Evolutionary conservation across 768 basidiomycete genomes (phyloP).

Genomic region (Hortiboletus campestris): DNA sequence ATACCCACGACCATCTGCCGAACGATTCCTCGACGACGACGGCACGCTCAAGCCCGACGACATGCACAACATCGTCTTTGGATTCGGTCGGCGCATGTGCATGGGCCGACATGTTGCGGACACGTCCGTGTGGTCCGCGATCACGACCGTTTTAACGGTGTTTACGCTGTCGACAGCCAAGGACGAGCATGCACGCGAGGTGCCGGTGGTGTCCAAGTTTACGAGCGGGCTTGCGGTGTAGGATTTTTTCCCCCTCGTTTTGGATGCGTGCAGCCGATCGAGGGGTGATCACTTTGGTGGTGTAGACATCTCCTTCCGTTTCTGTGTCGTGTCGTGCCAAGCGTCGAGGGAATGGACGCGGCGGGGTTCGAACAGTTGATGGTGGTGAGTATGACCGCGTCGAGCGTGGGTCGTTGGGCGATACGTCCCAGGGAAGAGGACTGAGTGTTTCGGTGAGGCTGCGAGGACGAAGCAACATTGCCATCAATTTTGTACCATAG

Average conservation of each 20-base stretch:
- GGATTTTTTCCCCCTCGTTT: too few species aligned
- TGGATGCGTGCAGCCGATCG: too few species aligned
- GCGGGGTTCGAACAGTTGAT: constrained; percentile 4
- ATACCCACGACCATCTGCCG: constrained; percentile 37
- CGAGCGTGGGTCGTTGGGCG: not conserved
- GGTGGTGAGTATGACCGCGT: not conserved
- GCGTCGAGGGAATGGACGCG: constrained; percentile 2
- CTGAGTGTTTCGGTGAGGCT: not conserved
- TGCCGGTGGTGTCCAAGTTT: constrained; percentile 14
- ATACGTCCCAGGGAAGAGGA: too few species aligned
- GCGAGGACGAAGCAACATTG: not conserved
- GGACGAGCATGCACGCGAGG: constrained; percentile 12
- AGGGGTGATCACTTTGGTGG: not conserved
- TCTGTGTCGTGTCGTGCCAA: constrained; percentile 6
- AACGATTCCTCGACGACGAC: constrained; percentile 36
- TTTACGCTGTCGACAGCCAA: constrained; percentile 7
- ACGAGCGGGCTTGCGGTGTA: constrained; percentile 14
- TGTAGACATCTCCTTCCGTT: constrained; percentile 12
- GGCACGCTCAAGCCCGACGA: constrained; percentile 14
- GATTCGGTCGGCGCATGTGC: constrained; percentile 28
- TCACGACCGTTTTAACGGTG: constrained; percentile 12
- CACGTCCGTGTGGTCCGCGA: constrained; percentile 16
- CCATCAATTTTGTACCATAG: not conserved
- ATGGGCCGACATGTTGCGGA: constrained; percentile 23
- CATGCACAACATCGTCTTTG: constrained; percentile 16